Conservation (phyloP, 345 rosid species). For the Salix arbutifolia region DNA sequence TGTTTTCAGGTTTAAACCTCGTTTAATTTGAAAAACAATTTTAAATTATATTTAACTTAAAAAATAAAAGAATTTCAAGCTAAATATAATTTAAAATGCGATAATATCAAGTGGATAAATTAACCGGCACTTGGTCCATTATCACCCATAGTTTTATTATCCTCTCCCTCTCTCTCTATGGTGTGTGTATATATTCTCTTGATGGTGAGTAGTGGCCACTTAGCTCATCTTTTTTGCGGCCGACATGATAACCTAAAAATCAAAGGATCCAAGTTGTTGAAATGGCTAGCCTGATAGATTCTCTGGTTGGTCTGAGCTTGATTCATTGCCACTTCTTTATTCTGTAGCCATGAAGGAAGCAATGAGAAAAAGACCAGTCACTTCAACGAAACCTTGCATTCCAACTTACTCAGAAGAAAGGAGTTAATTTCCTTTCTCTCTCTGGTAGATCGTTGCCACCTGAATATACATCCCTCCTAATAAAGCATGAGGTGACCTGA, state of each 20-base stretch:
- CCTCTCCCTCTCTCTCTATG: no score
- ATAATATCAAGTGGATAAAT: no score
- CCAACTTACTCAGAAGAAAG: no score
- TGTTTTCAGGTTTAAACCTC: no score
- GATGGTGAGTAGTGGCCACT: not conserved
- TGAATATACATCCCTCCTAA: no score
- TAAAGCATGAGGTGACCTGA: not conserved
- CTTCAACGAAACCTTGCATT: not conserved
- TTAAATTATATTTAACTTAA: no score
- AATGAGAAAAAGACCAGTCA: not conserved
- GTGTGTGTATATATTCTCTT: not conserved
- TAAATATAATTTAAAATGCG: no score
- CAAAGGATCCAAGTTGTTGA: not conserved
- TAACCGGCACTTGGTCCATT: no score
- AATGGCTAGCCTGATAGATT: not conserved
- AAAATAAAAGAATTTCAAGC: no score
- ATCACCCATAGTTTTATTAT: no score
- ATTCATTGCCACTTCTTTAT: not conserved
- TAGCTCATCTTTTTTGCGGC: not conserved
- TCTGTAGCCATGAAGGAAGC: not conserved
- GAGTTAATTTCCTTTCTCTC: not conserved
- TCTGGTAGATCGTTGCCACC: not conserved
- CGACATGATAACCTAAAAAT: not conserved
- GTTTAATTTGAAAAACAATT: no score
- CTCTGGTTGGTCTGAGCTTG: not conserved